Conservation (phyloP, 2,329 filamentous ascomycete genomes). For the Alternaria metachromatica region DNA sequence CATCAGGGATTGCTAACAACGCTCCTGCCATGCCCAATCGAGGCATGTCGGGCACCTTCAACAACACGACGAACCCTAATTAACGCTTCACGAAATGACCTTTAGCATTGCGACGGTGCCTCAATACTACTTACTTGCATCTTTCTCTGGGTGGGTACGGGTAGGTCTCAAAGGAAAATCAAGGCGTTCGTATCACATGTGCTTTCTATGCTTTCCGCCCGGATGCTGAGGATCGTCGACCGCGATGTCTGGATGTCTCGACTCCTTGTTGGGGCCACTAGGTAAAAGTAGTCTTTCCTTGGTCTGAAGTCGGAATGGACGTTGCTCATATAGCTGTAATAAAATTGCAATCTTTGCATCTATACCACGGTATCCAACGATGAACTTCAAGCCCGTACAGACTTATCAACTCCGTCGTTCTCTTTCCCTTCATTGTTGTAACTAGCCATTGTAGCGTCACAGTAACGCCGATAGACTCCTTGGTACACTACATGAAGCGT, state of each 20-base stretch:
- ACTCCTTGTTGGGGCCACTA: not conserved
- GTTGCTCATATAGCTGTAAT: conserved; percentile 4
- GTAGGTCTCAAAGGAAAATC: not conserved
- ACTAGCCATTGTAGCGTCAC: not conserved
- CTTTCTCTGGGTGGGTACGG: conserved; percentile 9
- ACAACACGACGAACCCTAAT: conserved; percentile 16
- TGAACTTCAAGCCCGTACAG: not conserved
- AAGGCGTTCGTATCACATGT: conserved; percentile 9
- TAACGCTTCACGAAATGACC: conserved; percentile 30
- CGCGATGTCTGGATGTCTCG: not conserved
- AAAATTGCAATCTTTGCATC: conserved; percentile 6
- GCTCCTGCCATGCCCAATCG: conserved; percentile 13
- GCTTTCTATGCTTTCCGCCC: conserved; percentile 2
- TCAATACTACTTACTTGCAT: conserved; percentile 18
- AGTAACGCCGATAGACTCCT: not conserved
- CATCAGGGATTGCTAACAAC: conserved; percentile 20
- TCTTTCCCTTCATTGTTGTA: not conserved
- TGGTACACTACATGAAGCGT: not conserved
- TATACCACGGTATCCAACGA: not conserved
- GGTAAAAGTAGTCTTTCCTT: conserved; percentile 4
- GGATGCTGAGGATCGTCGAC: conserved; percentile 8
- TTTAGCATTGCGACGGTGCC: conserved; percentile 40
- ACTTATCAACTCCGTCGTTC: not conserved
- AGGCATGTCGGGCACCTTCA: conserved; percentile 11
- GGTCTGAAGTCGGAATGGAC: not conserved